These are phyloP conservation scores for Austroboletus olivaceoglutinosus DNA, from an alignment of 1,284 basidiomycete species.

Conservation along the genomic window DNA sequence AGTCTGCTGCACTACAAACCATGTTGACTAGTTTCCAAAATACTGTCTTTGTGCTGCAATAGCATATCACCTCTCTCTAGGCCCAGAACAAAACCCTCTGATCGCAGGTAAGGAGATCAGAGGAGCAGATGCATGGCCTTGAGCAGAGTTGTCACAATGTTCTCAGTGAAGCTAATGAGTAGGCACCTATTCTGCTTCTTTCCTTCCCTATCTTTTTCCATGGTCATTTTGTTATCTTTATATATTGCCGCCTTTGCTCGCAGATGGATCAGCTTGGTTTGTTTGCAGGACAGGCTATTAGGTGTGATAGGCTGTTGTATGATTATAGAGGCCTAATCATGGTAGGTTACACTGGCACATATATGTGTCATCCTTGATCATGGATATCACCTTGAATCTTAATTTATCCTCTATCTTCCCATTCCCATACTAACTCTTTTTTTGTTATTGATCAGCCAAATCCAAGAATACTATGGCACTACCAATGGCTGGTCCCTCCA, in stretches of 20 bases:
- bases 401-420: not conserved
- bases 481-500: slow-evolving; percentile 15
- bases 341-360: too few species aligned
- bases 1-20: slow-evolving; percentile 27
- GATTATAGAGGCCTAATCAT: too few species aligned
- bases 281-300: too few species aligned
- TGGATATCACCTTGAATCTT: too few species aligned
- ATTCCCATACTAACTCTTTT: slow-evolving; percentile 7
- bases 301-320: too few species aligned
- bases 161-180: too few species aligned
- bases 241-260: too few species aligned
- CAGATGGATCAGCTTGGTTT: too few species aligned
- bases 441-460: slow-evolving; percentile 26
- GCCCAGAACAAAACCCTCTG: slow-evolving; percentile 36
- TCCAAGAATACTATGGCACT: slow-evolving; percentile 16
- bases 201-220: too few species aligned
- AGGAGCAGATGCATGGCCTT: slow-evolving; percentile 55
- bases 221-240: too few species aligned
- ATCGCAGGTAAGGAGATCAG: slow-evolving; percentile 59
- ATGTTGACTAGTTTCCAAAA: slow-evolving; percentile 28
- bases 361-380: too few species aligned
- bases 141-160: slow-evolving; percentile 78
- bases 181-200: too few species aligned
- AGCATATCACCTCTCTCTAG: slow-evolving; percentile 26
- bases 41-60: slow-evolving; percentile 23